phyloP scores from a whole-genome alignment of 257 asterid species.

The Nicotiana undulata region DNA sequence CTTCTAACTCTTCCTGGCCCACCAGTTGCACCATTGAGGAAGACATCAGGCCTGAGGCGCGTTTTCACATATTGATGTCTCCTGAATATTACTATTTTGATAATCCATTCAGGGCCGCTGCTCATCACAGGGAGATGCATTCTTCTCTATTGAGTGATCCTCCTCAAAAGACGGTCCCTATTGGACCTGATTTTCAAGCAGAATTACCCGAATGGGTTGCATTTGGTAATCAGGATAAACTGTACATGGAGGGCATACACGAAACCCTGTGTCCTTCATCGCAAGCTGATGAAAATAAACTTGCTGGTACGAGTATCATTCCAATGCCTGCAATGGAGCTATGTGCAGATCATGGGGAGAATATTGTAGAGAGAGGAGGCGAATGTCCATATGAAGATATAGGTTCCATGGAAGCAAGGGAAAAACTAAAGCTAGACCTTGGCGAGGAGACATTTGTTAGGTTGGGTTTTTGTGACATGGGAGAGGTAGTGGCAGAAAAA shows the following conservation, averaged over 20 bases:
- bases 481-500: constrained; percentile 53
- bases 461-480: constrained; percentile 66
- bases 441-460: constrained; percentile 36
- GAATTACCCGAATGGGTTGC: constrained; percentile 54
- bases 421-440: constrained; percentile 32
- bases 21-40: constrained; percentile 55
- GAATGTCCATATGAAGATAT: constrained; percentile 50
- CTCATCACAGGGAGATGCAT: constrained; percentile 30
- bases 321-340: constrained; percentile 29
- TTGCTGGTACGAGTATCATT: constrained; percentile 41
- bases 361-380: constrained; percentile 43
- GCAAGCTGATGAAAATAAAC: constrained; percentile 9
- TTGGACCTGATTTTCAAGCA: constrained; percentile 72
- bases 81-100: constrained; percentile 29
- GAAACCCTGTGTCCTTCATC: background rate
- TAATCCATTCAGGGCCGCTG: constrained; percentile 27
- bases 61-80: constrained; percentile 19
- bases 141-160: constrained; percentile 25
- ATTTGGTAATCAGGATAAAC: background rate
- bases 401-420: constrained; percentile 74
- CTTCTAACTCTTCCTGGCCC: constrained; percentile 40
- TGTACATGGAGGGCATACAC: background rate
- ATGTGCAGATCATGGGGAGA: constrained; percentile 20
- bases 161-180: constrained; percentile 45
- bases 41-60: constrained; percentile 25